A percentile compares a stretch with the other conserved stretches of the same genome.
Evolutionary conservation across 495 filamentous ascomycete genomes (phyloP).

Genomic region (Aspergillus bridgeri): DNA sequence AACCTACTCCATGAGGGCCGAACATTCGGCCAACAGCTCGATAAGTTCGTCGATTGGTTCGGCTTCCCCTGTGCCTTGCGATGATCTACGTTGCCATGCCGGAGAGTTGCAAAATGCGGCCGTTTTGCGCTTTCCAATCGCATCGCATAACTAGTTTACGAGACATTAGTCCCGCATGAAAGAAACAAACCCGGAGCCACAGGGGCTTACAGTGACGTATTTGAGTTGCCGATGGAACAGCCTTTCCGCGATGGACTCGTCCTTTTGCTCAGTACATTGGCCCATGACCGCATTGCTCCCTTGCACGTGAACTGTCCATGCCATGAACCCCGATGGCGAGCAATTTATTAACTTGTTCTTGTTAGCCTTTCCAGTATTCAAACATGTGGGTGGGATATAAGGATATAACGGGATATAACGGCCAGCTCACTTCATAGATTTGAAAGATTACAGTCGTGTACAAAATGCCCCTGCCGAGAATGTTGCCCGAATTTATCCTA

Average conservation of each 20-base stretch:
- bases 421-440: constrained; percentile 23
- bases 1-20: constrained; percentile 19
- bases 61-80: not conserved
- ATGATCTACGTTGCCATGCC: constrained; percentile 2
- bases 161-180: not conserved
- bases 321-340: constrained; percentile 22
- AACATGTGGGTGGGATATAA: not conserved
- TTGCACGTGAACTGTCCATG: constrained; percentile 27
- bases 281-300: constrained; percentile 22
- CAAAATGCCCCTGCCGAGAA: constrained; percentile 19
- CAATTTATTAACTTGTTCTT: constrained; percentile 21
- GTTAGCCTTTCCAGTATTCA: not conserved
- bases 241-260: constrained; percentile 12
- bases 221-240: constrained; percentile 24
- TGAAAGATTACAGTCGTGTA: constrained; percentile 27
- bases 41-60: constrained; percentile 22
- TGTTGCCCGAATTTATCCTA: constrained; percentile 13
- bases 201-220: constrained; percentile 21
- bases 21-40: constrained; percentile 19
- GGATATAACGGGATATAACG: too few relatives aligned
- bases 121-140: constrained; percentile 19
- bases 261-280: constrained; percentile 9
- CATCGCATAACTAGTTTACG: constrained; percentile 17
- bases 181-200: not conserved
- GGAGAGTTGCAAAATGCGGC: constrained; percentile 12